Base-by-base conservation (phyloP, 2,329 filamentous ascomycete species). In the Stromatinia cepivora region DNA sequence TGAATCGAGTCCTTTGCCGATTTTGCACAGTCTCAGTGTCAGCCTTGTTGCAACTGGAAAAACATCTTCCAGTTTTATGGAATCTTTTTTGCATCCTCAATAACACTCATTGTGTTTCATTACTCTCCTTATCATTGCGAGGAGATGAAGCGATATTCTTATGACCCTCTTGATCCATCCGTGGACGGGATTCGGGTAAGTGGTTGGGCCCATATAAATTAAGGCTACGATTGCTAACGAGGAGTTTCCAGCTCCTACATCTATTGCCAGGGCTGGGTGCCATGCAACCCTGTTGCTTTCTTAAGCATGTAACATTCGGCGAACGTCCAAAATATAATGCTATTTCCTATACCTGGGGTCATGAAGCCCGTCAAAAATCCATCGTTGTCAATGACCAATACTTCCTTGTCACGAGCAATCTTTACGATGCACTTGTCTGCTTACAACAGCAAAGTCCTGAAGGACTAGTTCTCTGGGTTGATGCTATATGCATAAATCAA, bases 311-410 rank as follows among this genome's bases (percentile, higher is more conserved):
- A 28, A 65, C 28, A 4, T 75, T 77, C 31, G 70, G 57, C 1
- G 62, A 72, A 7, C 70, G 63, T 28, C 73, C 74, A 11, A 72
- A 69, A 20, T 77, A 73, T 61, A 66, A 75, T 34, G 75, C 75
- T 22, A 64, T 78, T 46, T 78, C 76, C 1, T 78, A 78, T 65
- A 73, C 62, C 7, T 75, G 76, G 73, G 75, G 75, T 0, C 66
- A 69, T 13, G 56, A 71, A 20, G 58, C 50, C 34, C 58, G 50
- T 42, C 65, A 70, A 22, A 52, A 71, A n/a, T n/a, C 54, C 25
- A 75, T 77, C 9, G 8, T 67, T 3, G 50, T 78, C 15, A 67
- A 75, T 53, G 73, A 70, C 7, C n/a, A 48, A 4, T 9, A 25
- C 0, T 70, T 75, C 17, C 36, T 25, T 9, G 50, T 70, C 15